Evolutionary conservation across 257 asterid genomes (phyloP), one percentile per base, ranked within the genome.

Genomic region (Primulina eburnea): DNA sequence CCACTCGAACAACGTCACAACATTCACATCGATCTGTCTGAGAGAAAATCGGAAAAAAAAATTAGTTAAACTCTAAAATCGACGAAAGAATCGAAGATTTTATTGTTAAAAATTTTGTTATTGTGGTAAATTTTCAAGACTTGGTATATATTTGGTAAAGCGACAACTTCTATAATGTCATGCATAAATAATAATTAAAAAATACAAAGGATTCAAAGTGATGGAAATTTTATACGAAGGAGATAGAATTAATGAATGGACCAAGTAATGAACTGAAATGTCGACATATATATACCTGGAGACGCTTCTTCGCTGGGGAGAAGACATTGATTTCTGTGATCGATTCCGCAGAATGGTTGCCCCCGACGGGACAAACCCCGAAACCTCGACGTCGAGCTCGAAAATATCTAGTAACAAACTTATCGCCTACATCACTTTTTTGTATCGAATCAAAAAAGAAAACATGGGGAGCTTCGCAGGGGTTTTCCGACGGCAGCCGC

Each of bases 11-110:
- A 38, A 83, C 37, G 64, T 88, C 89, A 64, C 95, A 88, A 3
- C 90, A 88, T 67, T 88, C 92, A 6, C 86, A 60, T 71, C 89
- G 71, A 68, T 82, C 86, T n/a, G 66, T 65, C 95, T 85, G 82
- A 1, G 52, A 20, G 32, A 47, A 8, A 9, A 38, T 5, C 3
- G 43, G 43, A 70, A 1, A 43, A 53, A 32, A 14, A 32, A 8
- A 9, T 5, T 30, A 53, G 64, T 52, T 68, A 10, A 68, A 33
- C 6, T 4, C 2, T 10, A 29, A 60, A 57, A 12, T 35, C 18
- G 20, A 60, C 34, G 68, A 28, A 2, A 28, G 0, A 2, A 28
- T 28, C 30, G 0, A 28, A 28, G 2, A 28, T 2, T 28, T 28
- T 28, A 28, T 2, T 2, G 26, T 28, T 28, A 28, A 28, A 32